Percentiles rank a stretch among this genome's conserved stretches.
These are phyloP conservation scores for Tetracladium setigerum DNA, from an alignment of 495 filamentous ascomycete genomes.

Conservation along the genomic window DNA sequence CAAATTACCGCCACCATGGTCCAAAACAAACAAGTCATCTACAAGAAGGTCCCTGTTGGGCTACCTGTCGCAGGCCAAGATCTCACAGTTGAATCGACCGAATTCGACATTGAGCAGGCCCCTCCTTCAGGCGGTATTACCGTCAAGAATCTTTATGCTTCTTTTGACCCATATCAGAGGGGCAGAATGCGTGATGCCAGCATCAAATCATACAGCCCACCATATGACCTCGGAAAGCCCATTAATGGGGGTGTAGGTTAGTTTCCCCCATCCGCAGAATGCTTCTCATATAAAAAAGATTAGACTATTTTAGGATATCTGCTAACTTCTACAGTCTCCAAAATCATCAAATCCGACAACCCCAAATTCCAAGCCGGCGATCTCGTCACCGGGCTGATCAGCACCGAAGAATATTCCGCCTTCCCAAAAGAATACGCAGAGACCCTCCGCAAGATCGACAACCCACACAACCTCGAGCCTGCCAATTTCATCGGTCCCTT, in stretches of 20 bases:
- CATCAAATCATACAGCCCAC: constrained; percentile 54
- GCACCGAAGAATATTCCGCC: constrained; percentile 55
- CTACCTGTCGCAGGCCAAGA: constrained; percentile 67
- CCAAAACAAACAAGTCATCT: constrained; percentile 76
- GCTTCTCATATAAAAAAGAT: no score
- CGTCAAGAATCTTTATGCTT: constrained; percentile 66
- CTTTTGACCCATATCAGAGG: constrained; percentile 85
- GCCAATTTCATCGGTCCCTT: constrained; percentile 63
- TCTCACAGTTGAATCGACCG: constrained; percentile 56
- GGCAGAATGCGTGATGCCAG: constrained; percentile 48
- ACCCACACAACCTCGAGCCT: constrained; percentile 55
- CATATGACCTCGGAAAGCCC: constrained; percentile 48
- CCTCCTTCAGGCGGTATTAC: constrained; percentile 65
- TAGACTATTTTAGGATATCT: no score
- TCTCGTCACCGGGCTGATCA: constrained; percentile 49
- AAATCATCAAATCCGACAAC: constrained; percentile 60
- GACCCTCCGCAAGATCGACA: constrained; percentile 41
- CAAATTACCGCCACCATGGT: constrained; percentile 28
- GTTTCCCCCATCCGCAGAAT: no score
- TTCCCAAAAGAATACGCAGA: constrained; percentile 26
- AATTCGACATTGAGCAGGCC: constrained; percentile 56
- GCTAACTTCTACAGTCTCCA: constrained; percentile 42
- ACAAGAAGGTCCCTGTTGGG: constrained; percentile 61
- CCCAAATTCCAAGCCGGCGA: constrained; percentile 58
- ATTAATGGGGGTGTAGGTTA: constrained; percentile 42